Base-by-base conservation (phyloP, 768 basidiomycete genomes). In the Austroboletus festivus region DNA sequence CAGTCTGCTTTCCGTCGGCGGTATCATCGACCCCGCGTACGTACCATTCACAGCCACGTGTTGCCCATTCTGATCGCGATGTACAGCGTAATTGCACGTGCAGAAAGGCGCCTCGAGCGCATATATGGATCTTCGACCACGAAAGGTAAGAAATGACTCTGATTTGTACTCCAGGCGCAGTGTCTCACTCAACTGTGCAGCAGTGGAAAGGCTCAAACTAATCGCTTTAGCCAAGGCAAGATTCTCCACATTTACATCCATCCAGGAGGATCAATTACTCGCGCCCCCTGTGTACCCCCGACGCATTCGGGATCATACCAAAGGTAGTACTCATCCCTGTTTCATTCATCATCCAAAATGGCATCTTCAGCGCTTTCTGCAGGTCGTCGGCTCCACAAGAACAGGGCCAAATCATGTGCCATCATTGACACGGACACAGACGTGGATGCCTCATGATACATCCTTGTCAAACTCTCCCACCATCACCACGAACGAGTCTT, bases 1-100 rank as follows among this genome's bases (percentile, higher is more conserved):
- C 18, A 74, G 78, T 24, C 69, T 79, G 4, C 68, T 81, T 11
- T 72, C 71, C 35, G 68, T 74, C 12, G 68, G 68, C 55, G 76
- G 72, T 7, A 48, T 64, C 15, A 50, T 75, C 23, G 52, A 66
- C 41, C 44, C 53, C 31, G 46, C 46, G 70, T 71, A 49, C 37
- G 59, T 60, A 37, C 10, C 18, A 1, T 34, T 12, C 8, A 28
- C 18, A 5, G 9, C 13, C 30, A 15, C n/a, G n/a, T 15, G 15
- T 22, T 21, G 4, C 12, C 39, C 41, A 9, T 50, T 40, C 46
- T 51, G 43, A 55, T 39, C 22, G 2, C 2, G 28, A 41, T 44
- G 21, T 18, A 34, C 49, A 57, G 62, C 41, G 24, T 62, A 24
- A 23, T 72, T 11, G 45, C 54, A 44, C 60, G 58, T 23, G 58